phyloP scores from a whole-genome alignment of 1,284 basidiomycete species.

The Abortiporus biennis region DNA sequence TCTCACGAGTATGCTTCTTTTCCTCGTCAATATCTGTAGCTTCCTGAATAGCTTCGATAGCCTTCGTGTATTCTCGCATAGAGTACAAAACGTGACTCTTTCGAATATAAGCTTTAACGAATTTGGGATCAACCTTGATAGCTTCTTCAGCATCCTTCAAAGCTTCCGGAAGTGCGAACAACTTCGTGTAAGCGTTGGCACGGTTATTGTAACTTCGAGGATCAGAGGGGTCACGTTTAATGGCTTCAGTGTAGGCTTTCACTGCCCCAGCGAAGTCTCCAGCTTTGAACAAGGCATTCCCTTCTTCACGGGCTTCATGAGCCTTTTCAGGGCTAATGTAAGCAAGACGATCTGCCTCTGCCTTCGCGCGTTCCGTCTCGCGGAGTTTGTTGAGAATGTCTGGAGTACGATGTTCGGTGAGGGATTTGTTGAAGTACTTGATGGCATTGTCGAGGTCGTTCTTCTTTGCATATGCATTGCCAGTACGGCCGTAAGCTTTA shows the following conservation, averaged over 20 bases:
- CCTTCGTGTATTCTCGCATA: conserved; percentile 92
- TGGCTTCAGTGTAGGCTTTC: conserved; percentile 90
- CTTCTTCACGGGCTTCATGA: conserved; percentile 83
- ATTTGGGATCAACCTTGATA: conserved; percentile 86
- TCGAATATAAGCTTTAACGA: conserved; percentile 95
- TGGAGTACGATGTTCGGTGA: conserved; percentile 96
- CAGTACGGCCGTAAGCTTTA: conserved; percentile 88
- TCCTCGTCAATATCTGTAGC: conserved; percentile 75
- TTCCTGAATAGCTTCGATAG: conserved; percentile 74
- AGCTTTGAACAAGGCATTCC: conserved; percentile 88
- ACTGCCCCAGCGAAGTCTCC: conserved; percentile 93
- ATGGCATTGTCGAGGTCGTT: conserved; percentile 76
- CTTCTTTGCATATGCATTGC: conserved; percentile 82
- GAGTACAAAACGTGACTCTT: conserved; percentile 83
- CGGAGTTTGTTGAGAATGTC: conserved; percentile 90
- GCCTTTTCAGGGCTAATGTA: conserved; percentile 91
- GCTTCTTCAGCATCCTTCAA: conserved; percentile 94
- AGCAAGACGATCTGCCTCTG: conserved; percentile 73
- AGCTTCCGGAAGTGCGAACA: conserved; percentile 91
- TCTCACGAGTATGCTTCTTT: conserved; percentile 76
- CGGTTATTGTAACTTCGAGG: conserved; percentile 96
- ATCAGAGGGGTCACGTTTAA: conserved; percentile 92
- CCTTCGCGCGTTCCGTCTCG: conserved; percentile 75
- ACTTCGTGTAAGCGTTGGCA: conserved; percentile 94
- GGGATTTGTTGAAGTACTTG: conserved; percentile 87